phyloP scores from a whole-genome alignment of 176 grass and related monocot genomes.

The Triticum timopheevii region DNA sequence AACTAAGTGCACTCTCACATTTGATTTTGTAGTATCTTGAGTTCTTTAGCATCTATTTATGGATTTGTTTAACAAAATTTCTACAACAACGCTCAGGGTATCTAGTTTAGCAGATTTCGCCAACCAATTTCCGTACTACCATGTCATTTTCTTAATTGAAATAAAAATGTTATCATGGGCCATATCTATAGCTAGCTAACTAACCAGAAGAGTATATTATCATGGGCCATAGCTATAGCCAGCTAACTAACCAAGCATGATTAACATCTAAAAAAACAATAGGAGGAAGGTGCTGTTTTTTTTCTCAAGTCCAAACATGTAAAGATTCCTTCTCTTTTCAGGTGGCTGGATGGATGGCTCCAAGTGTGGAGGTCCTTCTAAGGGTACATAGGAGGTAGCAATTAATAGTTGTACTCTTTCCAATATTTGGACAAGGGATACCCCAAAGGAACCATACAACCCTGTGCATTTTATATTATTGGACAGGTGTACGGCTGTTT shows the following conservation, averaged over 20 bases:
- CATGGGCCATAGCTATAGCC: not conserved
- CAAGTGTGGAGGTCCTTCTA: conserved; percentile 23
- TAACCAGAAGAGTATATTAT: not conserved
- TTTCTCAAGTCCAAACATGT: conserved; percentile 22
- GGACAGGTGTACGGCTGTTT: not conserved
- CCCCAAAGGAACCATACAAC: conserved; percentile 40
- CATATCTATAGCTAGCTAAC: not conserved
- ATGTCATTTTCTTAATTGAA: not conserved
- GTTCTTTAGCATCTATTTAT: too few species aligned
- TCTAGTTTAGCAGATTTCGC: not conserved
- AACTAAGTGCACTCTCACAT: too few species aligned
- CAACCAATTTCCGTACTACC: not conserved
- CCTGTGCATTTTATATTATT: conserved; percentile 39
- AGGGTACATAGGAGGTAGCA: conserved; percentile 22
- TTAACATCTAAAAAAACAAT: conserved; percentile 23
- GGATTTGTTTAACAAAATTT: too few species aligned
- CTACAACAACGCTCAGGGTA: too few species aligned
- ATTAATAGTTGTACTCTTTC: not conserved
- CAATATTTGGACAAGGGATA: conserved; percentile 33
- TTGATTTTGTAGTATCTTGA: too few species aligned
- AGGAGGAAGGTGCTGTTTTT: not conserved
- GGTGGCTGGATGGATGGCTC: conserved; percentile 39
- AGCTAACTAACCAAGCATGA: not conserved
- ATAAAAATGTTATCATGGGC: not conserved
- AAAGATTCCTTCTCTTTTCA: conserved; percentile 50